Percentiles rank a stretch among this genome's conserved stretches.
Conservation (phyloP, 192 early-diverging fungal species). For the Pilaira anomala region DNA sequence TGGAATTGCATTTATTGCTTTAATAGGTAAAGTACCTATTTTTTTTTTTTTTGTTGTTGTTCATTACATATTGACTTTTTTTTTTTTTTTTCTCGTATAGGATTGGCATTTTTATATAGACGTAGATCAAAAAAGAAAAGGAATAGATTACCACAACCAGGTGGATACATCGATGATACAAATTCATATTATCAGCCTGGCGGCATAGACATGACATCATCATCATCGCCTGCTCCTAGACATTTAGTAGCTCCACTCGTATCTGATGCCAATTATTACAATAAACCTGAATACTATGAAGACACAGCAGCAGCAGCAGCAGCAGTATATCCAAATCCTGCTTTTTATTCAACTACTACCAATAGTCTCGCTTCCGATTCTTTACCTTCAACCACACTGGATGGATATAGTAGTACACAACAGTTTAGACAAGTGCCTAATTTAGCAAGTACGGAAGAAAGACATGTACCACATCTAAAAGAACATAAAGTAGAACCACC, state of each 20-base stretch:
- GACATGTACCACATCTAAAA: conserved; percentile 12
- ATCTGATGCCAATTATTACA: too few relatives aligned
- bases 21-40: conserved; percentile 1
- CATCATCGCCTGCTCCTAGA: background rate
- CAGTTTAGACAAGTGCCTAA: too few relatives aligned
- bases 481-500: background rate
- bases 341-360: background rate
- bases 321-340: too few relatives aligned
- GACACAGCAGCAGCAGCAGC: background rate
- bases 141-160: too few relatives aligned
- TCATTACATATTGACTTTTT: too few relatives aligned
- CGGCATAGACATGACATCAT: background rate
- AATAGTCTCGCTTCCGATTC: background rate
- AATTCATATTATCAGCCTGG: background rate
- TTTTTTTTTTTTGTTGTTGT: background rate
- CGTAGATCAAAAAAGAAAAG: too few relatives aligned
- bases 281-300: conserved; percentile 1
- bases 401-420: too few relatives aligned
- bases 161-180: too few relatives aligned
- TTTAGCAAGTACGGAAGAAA: conserved; percentile 1
- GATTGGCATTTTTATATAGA: background rate
- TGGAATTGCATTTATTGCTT: conserved; percentile 11
- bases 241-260: background rate
- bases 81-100: background rate
- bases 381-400: background rate